Percentiles rank a stretch among this genome's conserved stretches.
Conservation (phyloP, 768 basidiomycete genomes). For the Termitomyces eurrhizus region DNA sequence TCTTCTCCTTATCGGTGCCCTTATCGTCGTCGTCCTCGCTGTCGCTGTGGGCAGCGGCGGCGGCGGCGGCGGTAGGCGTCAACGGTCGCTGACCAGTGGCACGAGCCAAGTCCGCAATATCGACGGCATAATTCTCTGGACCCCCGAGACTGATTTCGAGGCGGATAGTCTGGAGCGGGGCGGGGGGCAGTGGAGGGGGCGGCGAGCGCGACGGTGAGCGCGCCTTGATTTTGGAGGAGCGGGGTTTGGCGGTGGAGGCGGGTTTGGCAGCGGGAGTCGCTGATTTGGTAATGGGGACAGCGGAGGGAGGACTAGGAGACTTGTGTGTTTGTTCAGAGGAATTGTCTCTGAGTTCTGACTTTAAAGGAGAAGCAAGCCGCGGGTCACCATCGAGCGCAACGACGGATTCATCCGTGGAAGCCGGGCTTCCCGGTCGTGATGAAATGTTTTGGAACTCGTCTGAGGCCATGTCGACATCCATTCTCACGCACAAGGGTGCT, state of each 20-base stretch:
- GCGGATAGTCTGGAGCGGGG: slow-evolving; percentile 51
- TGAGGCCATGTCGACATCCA: background rate
- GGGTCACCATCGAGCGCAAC: slow-evolving; percentile 2
- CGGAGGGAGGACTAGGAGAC: background rate
- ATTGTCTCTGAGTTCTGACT: background rate
- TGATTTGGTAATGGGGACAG: slow-evolving; percentile 12
- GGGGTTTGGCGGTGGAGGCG: slow-evolving; percentile 42
- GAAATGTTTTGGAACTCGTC: background rate
- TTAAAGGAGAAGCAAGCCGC: background rate
- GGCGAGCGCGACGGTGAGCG: slow-evolving; percentile 21
- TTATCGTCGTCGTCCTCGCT: slow-evolving; percentile 45
- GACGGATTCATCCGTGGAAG: background rate
- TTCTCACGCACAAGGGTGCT: background rate
- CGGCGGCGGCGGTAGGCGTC: slow-evolving; percentile 24
- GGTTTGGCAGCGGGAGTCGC: background rate
- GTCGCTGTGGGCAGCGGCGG: slow-evolving; percentile 39
- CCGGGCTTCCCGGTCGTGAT: background rate
- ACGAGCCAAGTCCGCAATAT: slow-evolving; percentile 48
- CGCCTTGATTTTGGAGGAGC: slow-evolving; percentile 36
- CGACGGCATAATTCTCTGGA: slow-evolving; percentile 61
- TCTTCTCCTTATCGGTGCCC: slow-evolving; percentile 21
- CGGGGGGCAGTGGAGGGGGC: slow-evolving; percentile 41
- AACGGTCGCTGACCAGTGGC: slow-evolving; percentile 50
- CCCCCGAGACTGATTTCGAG: slow-evolving; percentile 61
- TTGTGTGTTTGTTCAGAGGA: background rate